These are phyloP conservation scores for Penicillium sp. DNA, from an alignment of 2,329 filamentous ascomycete species.

Conservation along the genomic window DNA sequence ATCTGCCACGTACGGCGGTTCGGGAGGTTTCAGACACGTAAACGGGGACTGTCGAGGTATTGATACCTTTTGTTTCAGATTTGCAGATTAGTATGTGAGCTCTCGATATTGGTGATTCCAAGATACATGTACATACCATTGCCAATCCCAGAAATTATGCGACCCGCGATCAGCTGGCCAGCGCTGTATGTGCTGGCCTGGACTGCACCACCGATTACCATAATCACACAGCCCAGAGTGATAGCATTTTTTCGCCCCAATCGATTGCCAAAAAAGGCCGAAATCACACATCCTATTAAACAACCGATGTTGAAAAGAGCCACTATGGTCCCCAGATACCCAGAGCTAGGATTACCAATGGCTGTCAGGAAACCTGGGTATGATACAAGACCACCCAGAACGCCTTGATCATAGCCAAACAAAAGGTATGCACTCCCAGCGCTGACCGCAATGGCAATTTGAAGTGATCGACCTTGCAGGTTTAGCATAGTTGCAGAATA, in stretches of 20 bases:
- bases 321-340: background rate
- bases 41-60: slow-evolving; percentile 8
- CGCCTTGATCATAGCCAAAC: slow-evolving; percentile 29
- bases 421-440: slow-evolving; percentile 8
- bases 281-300: background rate
- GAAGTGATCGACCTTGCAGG: background rate
- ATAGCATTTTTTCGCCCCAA: background rate
- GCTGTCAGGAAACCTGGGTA: background rate
- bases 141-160: slow-evolving; percentile 49
- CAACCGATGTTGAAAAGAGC: background rate
- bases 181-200: background rate
- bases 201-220: background rate
- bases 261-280: background rate
- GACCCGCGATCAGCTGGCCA: slow-evolving; percentile 33
- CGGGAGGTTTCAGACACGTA: slow-evolving; percentile 7
- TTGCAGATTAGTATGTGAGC: background rate
- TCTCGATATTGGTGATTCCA: background rate
- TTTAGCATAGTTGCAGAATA: background rate
- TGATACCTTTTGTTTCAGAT: background rate
- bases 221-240: background rate
- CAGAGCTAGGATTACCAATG: background rate
- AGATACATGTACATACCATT: slow-evolving; percentile 29
- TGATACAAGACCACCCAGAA: slow-evolving; percentile 23
- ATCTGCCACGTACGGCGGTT: background rate
- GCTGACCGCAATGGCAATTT: background rate